Evolutionary conservation across 345 rosid species (phyloP), one percentile per base, ranked within the genome.

Genomic region (Euphorbia tirucalli): DNA sequence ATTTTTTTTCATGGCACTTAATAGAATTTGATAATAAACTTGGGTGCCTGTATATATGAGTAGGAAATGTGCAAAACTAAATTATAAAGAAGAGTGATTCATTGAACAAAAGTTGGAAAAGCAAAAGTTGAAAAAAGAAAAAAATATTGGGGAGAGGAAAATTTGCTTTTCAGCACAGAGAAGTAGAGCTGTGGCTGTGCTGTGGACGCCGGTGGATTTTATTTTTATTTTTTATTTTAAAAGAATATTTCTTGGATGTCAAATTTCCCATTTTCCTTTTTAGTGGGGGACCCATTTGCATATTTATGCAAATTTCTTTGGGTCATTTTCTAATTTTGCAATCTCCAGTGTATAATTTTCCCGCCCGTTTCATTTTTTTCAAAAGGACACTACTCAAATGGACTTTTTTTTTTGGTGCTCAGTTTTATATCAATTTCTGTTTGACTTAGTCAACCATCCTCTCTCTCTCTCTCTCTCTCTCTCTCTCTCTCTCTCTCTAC

Each of bases 101-200:
- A 61, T 61, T 31, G 44, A 61, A 61, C 24, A 61, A 19, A 35
- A 41, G 5, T 22, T 1, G 10, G 9, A 61, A 61, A 32, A 19
- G 32, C 19, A 58, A 27, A 25, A 58, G 32, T n/a, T 14, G 15
- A 2, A 55, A 68, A 8, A 48, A 13, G 18, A 0, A 31, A 19
- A 22, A 13, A 19, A 21, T n/a, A 24, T 50, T 52, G 61, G 30
- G 44, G 31, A 35, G 11, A 21, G 21, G 60, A 27, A 49, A 30
- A 10, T 67, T 41, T 67, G 70, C 60, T n/a, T 67, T 41, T 50
- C 41, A n/a, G 19, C 43, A 39, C 11, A 44, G 32, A 67, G 70
- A 28, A 43, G 54, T 16, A 4, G 24, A n/a, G n/a, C n/a, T n/a
- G n/a, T n/a, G n/a, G n/a, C n/a, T n/a, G n/a, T n/a, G 39, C 3